Evolutionary conservation across 139 green algal genomes (phyloP).

Genomic region (Micractinium sp.): DNA sequence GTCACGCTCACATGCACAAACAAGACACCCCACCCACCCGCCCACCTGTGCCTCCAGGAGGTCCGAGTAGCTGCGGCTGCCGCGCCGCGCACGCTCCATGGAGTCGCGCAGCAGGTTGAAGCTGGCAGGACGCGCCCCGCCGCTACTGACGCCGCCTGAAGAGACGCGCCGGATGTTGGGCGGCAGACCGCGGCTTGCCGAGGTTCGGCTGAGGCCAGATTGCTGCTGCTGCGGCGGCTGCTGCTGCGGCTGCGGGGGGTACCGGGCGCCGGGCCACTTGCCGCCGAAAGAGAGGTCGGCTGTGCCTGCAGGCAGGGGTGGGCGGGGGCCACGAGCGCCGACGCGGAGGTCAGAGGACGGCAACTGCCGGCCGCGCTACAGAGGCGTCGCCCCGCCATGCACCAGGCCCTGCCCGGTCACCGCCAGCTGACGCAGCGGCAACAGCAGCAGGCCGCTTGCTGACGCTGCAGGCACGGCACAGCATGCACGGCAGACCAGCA

Average conservation of each 20-base stretch:
- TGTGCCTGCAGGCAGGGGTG: not conserved
- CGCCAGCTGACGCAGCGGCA: not conserved
- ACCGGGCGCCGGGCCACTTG: not conserved
- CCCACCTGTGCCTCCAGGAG: not conserved
- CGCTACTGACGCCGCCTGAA: too few species aligned
- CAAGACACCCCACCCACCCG: not conserved
- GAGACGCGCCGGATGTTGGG: too few species aligned
- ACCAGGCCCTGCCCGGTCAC: not conserved
- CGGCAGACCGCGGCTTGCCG: too few species aligned
- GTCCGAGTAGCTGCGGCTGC: constrained; percentile 18
- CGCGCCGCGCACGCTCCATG: not conserved
- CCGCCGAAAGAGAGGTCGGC: constrained; percentile 20
- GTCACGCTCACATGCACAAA: too few species aligned
- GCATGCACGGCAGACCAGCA: not conserved
- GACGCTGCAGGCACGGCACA: not conserved
- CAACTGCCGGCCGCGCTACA: too few species aligned
- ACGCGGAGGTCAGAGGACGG: not conserved
- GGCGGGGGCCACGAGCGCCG: not conserved
- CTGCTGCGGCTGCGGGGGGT: not conserved
- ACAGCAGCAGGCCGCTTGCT: not conserved
- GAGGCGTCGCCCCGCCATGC: not conserved
- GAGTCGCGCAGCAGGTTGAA: not conserved
- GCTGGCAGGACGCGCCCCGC: too few species aligned
- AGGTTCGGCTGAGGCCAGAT: too few species aligned
- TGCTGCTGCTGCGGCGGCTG: not conserved